phyloP scores from a whole-genome alignment of 306 rosid species.

The Cicer cuneatum region DNA sequence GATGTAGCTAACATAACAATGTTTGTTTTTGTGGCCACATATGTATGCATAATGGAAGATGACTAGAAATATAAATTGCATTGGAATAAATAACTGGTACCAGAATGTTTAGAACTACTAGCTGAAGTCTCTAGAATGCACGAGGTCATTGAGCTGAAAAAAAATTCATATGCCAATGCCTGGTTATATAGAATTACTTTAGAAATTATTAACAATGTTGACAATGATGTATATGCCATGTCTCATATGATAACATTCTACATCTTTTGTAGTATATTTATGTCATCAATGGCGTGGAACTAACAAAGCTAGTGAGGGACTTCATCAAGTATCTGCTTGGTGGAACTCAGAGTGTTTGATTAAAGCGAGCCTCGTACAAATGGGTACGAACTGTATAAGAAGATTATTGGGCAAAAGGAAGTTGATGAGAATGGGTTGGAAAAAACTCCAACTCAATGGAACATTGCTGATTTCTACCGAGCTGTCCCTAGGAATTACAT shows the following conservation, averaged over 20 bases:
- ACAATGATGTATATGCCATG: slow-evolving; percentile 5
- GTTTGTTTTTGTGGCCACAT: background rate
- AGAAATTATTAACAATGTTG: slow-evolving; percentile 17
- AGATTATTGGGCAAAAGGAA: slow-evolving; percentile 44
- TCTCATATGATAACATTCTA: slow-evolving; percentile 33
- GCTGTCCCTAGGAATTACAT: slow-evolving; percentile 31
- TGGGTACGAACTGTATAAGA: slow-evolving; percentile 53
- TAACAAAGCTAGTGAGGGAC: slow-evolving; percentile 65
- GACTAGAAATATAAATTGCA: slow-evolving; percentile 21
- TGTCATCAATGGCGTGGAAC: slow-evolving; percentile 71
- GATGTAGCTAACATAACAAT: slow-evolving; percentile 12
- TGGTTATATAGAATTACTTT: background rate
- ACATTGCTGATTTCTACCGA: slow-evolving; percentile 48
- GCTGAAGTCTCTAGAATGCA: no score
- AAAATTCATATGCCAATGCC: slow-evolving; percentile 17
- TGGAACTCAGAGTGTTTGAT: slow-evolving; percentile 63
- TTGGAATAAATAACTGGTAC: background rate
- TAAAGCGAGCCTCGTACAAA: slow-evolving; percentile 54
- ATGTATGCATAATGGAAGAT: slow-evolving; percentile 16
- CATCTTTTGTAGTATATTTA: slow-evolving; percentile 64
- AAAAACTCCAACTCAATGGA: slow-evolving; percentile 53
- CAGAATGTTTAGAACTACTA: no score
- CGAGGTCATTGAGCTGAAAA: no score
- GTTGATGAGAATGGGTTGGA: slow-evolving; percentile 46
- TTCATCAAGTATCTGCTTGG: slow-evolving; percentile 62